Percentiles rank a stretch among this genome's conserved stretches.
These are phyloP conservation scores for Lanzia echinophila DNA, from an alignment of 2,329 filamentous ascomycete genomes.

Conservation along the genomic window DNA sequence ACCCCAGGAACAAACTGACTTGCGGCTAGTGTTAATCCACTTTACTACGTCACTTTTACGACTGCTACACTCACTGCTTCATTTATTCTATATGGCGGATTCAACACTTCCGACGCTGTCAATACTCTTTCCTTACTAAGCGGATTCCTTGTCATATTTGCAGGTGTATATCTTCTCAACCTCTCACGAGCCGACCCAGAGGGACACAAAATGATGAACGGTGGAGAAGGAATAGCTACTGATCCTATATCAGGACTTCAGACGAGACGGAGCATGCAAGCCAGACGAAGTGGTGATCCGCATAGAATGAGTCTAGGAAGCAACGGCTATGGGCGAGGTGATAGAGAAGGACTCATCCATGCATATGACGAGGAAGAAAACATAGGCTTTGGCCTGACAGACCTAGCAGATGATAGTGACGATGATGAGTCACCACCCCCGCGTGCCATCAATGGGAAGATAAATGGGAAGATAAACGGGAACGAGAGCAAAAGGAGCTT, in stretches of 20 bases:
- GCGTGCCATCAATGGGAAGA: conserved; percentile 22
- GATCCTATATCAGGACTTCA: conserved; percentile 86
- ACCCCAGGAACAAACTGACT: background rate
- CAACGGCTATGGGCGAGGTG: conserved; percentile 49
- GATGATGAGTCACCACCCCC: conserved; percentile 41
- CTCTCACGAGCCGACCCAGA: conserved; percentile 89
- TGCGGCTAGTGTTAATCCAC: conserved; percentile 54
- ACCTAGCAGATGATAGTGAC: conserved; percentile 72
- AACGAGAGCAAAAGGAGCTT: conserved; percentile 25
- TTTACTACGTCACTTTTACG: conserved; percentile 96
- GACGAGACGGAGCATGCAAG: conserved; percentile 90
- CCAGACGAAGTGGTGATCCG: conserved; percentile 62
- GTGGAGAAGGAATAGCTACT: conserved; percentile 75
- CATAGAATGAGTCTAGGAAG: conserved; percentile 57
- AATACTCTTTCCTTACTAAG: conserved; percentile 89
- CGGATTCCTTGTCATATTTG: conserved; percentile 91
- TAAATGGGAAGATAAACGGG: conserved; percentile 26
- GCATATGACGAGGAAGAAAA: conserved; percentile 81
- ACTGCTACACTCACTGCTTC: conserved; percentile 90
- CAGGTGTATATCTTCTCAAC: conserved; percentile 91
- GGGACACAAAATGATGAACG: conserved; percentile 59
- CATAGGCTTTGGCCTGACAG: conserved; percentile 66
- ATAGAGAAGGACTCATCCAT: conserved; percentile 77
- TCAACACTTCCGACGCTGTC: conserved; percentile 88
- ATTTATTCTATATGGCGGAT: conserved; percentile 91